These are phyloP conservation scores for Fusarium equiseti DNA, from an alignment of 2,329 filamentous ascomycete genomes.

Conservation along the genomic window DNA sequence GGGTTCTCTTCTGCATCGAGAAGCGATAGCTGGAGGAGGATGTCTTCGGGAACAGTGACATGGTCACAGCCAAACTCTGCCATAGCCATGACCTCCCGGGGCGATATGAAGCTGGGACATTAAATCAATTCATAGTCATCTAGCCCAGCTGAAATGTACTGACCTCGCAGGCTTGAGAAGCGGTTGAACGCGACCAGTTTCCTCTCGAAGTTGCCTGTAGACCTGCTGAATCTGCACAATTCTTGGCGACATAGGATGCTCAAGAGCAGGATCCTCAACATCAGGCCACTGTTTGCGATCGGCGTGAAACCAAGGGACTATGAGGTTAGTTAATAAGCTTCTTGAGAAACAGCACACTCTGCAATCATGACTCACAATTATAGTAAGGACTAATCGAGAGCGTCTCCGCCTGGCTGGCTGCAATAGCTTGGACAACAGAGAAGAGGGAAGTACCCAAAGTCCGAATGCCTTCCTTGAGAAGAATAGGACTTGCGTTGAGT, in stretches of 20 bases:
- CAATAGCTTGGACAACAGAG: neutral
- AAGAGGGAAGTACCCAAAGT: slow-evolving; percentile 18
- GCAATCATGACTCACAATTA: neutral
- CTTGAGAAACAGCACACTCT: fast-evolving
- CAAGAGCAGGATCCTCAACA: slow-evolving; percentile 10
- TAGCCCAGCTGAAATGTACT: fast-evolving
- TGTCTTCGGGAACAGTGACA: slow-evolving; percentile 1
- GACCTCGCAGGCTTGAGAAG: slow-evolving; percentile 14
- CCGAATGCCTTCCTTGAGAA: slow-evolving; percentile 3
- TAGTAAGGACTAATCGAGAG: slow-evolving; percentile 5
- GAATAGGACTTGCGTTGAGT: slow-evolving; percentile 9
- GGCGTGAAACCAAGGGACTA: slow-evolving; percentile 11
- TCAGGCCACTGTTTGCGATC: slow-evolving; percentile 9
- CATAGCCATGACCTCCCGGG: slow-evolving; percentile 3
- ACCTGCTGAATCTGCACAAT: neutral
- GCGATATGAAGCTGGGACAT: neutral
- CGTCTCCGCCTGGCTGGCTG: neutral
- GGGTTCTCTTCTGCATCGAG: neutral
- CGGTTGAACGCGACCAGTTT: neutral
- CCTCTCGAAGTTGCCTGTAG: neutral
- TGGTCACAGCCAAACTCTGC: slow-evolving; percentile 8
- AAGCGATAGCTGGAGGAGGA: neutral
- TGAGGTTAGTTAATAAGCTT: fast-evolving
- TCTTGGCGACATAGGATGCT: slow-evolving; percentile 18
- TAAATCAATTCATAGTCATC: fast-evolving